Base-by-base conservation (phyloP, 345 rosid genomes). In the Moricandia moricandioides region DNA sequence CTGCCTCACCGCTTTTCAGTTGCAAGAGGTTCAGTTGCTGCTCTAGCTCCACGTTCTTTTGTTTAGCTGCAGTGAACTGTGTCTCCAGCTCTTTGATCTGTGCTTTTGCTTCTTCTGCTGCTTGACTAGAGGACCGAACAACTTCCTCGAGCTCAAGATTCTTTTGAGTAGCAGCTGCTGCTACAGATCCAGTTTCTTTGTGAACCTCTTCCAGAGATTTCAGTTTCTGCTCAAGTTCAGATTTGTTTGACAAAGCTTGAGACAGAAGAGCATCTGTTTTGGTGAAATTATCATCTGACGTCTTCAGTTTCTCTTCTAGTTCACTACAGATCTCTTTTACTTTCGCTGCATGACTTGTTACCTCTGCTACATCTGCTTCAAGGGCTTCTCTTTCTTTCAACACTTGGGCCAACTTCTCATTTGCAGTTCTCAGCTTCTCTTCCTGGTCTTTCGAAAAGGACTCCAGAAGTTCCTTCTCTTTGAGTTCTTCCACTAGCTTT, bases 11-110 rank as follows among this genome's bases (percentile, higher is more conserved):
- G 58, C 85, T 75, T 82, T 83, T 91, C 51, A 81, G 75, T 76
- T 82, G 86, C 34, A 83, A 75, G 37, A 83, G 35, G 81, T 81
- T 89, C 57, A 87, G 59, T 69, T 88, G 91, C 78, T 87, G 85
- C 77, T 95, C 90, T 72, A 92, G 87, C 87, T 90, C 96, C 67
- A 83, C 82, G 27, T 78, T 92, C 85, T 76, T 88, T 82, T 89
- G 88, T 79, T 91, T 96, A 34, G 87, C 84, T 51, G 89, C 90
- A 62, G 81, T 65, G 67, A 87, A 80, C 45, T 79, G 84, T 7
- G 75, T 62, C 82, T 95, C 94, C 37, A 89, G 85, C 83, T 89
- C 97, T 78, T 87, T 82, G 72, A 88, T 45, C 80, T 84, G 86
- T 51, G 85, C 70, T 62, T 86, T 83, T 73, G 93, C 85, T 71